Base-by-base conservation (phyloP, 768 basidiomycete genomes). In the Dentipellis fragilis region DNA sequence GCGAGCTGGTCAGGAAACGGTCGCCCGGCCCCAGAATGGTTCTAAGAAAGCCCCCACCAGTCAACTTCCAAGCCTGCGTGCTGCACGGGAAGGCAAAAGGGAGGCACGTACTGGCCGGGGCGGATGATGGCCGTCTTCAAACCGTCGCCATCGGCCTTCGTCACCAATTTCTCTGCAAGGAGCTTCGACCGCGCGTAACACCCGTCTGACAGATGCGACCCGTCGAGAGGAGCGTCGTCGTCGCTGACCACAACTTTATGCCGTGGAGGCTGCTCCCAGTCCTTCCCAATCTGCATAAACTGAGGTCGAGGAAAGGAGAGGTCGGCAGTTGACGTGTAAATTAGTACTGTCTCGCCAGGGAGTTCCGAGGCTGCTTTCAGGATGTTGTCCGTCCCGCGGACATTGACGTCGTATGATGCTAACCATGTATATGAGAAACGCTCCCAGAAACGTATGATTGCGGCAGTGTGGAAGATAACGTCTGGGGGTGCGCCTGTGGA, bases 121-220 rank as follows among this genome's bases (percentile, higher is more conserved):
- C 69, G 66, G 39, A 72, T 51, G 21, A 68, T 65, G 1, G 67
- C 79, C 3, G 81, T 81, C 50, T 71, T 64, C 10, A 83, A 65
- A 4, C 69, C 69, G 51, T 71, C 64, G 4, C 72, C 73, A 62
- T 81, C 80, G n/a, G 80, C 79, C 0, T 67, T 69, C n/a, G 78
- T 65, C 5, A 83, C 77, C 38, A 80, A 66, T 62, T 73, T 68
- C 65, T 83, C 81, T 1, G 79, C 80, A 53, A 72, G 61, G 10
- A 74, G 72, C 64, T 83, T 83, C 42, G 80, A 80, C 40, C 72
- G 70, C 61, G 78, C 76, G 63, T 84, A 84, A 22, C 75, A 75
- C 61, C 76, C 77, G 29, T 75, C 60, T 0, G 70, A 65, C 14
- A 63, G 61, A 0, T 66, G 66, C 2, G 73, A 70, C 57, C 69